A percentile compares a stretch with the other conserved stretches of the same genome.
These are phyloP conservation scores for Styphnolobium japonicum DNA, from an alignment of 306 rosid species.

Conservation along the genomic window DNA sequence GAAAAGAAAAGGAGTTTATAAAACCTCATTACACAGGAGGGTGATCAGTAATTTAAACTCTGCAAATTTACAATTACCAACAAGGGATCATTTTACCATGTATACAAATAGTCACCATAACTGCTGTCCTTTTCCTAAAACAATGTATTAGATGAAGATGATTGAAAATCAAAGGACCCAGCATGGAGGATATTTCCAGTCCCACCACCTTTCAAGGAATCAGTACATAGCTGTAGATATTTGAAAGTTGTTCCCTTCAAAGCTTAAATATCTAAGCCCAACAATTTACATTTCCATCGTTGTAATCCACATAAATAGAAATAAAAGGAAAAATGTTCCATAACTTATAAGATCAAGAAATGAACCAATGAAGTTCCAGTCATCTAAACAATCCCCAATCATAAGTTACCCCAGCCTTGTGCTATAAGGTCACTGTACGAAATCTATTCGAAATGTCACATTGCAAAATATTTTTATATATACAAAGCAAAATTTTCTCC, in stretches of 20 bases:
- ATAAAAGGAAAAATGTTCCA: background rate
- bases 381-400: background rate
- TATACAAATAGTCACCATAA: background rate
- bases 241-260: background rate
- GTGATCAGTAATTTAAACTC: background rate
- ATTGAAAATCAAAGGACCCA: background rate
- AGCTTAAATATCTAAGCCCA: background rate
- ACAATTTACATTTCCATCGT: background rate
- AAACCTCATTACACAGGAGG: background rate
- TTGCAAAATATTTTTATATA: background rate
- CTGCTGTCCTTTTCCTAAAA: background rate
- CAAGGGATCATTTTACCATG: background rate
- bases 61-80: conserved; percentile 2
- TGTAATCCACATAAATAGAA: background rate
- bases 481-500: background rate
- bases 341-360: conserved; percentile 2
- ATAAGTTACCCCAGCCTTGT: background rate
- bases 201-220: conserved; percentile 1
- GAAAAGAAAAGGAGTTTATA: background rate
- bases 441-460: background rate
- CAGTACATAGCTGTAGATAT: background rate
- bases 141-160: background rate
- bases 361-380: background rate
- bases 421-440: background rate
- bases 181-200: background rate